These are phyloP conservation scores for Thermomucor indicae-seudaticae DNA, from an alignment of 371 early-diverging fungal species.

Conservation along the genomic window DNA sequence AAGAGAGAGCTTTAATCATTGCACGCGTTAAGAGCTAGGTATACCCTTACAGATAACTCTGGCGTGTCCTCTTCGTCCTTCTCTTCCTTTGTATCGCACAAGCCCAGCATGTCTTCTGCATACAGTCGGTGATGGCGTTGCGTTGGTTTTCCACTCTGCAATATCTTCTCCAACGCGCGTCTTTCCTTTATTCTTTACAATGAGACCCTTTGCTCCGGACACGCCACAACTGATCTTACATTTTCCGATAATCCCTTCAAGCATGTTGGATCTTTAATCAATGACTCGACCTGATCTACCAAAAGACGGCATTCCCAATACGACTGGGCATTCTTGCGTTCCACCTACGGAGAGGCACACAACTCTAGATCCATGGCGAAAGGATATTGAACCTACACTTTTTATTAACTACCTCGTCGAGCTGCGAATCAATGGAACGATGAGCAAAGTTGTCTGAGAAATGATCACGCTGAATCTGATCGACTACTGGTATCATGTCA, in stretches of 20 bases:
- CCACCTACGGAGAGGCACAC: background rate
- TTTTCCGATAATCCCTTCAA: background rate
- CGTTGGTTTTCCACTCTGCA: background rate
- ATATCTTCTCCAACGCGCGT: background rate
- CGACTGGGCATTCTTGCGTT: background rate
- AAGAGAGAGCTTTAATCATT: background rate
- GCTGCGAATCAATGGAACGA: background rate
- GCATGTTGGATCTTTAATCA: background rate
- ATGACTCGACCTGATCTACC: background rate
- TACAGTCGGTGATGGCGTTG: background rate
- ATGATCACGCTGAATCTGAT: background rate
- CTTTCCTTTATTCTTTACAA: background rate
- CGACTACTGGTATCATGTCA: background rate
- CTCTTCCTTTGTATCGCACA: background rate
- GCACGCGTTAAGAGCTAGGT: background rate
- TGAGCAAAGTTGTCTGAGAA: background rate
- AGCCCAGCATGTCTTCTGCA: background rate
- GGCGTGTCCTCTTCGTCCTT: background rate
- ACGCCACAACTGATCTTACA: background rate
- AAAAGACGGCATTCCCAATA: conserved; percentile 7
- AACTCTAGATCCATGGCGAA: background rate
- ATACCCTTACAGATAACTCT: background rate
- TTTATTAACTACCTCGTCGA: background rate
- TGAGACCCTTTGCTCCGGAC: background rate
- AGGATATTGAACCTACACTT: background rate